Base-by-base conservation (phyloP, 371 early-diverging fungal species). In the Umbelopsis sp. region DNA sequence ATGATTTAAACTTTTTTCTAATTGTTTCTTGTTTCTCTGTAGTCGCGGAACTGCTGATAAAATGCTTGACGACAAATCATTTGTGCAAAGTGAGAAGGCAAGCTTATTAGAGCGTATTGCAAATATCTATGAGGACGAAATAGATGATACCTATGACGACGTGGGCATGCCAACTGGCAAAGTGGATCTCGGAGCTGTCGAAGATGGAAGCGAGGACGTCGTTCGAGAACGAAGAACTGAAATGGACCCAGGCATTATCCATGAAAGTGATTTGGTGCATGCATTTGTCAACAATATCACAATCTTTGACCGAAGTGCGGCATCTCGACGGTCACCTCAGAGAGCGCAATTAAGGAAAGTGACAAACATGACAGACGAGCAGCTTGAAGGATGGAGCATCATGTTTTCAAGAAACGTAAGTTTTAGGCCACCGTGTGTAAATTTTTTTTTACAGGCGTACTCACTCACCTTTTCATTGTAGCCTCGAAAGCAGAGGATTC, bases 61-160 rank as follows among this genome's bases (percentile, higher is more conserved):
- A 11, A 65, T 83, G 37, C 73, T 89, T 72, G 75, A 85, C 32
- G 92, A 92, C 72, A 83, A 83, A 71, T 66, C 80, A 20, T 91
- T 89, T 69, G 78, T 89, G 11, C 62, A 75, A 35, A 70, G 75
- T 14, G 82, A 89, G 71, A 92, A 90, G 76, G 69, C 78, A 22
- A 83, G 82, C 11, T 81, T 93, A 24, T 66, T 93, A 14, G 80
- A 89, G 51, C 81, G 84, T 4, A 86, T 89, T 16, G 80, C 82
- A 14, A 80, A 85, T 20, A 87, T 90, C 71, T 87, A 92, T 44
- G 94, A 94, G 18, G 94, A 94, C 72, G 94, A 95, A 74, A 94
- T 95, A 69, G 97, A 96, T 74, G 97, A 96, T 72, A 92, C 94
- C 10, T 96, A 94, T 69, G 96, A 97, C 71, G 86, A 86, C 38